Evolutionary conservation across 2,329 filamentous ascomycete genomes (phyloP), one percentile per base, ranked within the genome.

Genomic region (Neopestalotiopsis rosae): DNA sequence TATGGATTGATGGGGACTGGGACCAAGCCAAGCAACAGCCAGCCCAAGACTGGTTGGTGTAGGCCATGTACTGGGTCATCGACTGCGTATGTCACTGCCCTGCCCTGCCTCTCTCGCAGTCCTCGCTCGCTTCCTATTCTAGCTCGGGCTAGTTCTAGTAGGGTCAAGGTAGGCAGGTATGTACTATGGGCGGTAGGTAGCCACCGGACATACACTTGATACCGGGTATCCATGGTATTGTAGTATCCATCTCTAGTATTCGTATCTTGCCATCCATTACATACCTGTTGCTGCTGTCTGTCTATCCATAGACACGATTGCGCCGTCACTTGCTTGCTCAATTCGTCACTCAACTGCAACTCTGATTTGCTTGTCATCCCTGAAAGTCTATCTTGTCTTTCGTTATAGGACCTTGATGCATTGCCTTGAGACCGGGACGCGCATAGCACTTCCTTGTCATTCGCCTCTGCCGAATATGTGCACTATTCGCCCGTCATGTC

Each of bases 141-240:
- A 52, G 45, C 45, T 52, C 45, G 45, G 45, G 45, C 20, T 52
- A 52, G 45, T 52, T 52, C 34, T n/a, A 52, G 45, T 52, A 52
- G 17, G 45, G 45, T 52, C n/a, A n/a, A 20, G 17, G 45, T 52
- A 52, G 45, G 17, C 34, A 38, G 34, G 34, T 38, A 38, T 38
- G 6, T 6, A 38, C 10, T 6, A 38, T 38, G 34, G 34, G 10
- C 34, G 34, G 34, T 38, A 38, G 34, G 34, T 38, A 38, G 34
- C 34, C 34, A 38, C 34, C 34, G 34, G 34, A 38, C 34, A 28
- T 28, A 28, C 24, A 38, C 34, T 38, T 38, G 34, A 38, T 38
- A 38, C 34, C 10, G 10, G 34, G 34, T 38, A 38, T 38, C 34
- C 34, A 38, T 49, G 12, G 45, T n/a, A 52, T 17, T 28, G 17